Evolutionary conservation across 2,329 filamentous ascomycete genomes (phyloP), one percentile per base, ranked within the genome.

Genomic region (Phaeoacremonium minimum): DNA sequence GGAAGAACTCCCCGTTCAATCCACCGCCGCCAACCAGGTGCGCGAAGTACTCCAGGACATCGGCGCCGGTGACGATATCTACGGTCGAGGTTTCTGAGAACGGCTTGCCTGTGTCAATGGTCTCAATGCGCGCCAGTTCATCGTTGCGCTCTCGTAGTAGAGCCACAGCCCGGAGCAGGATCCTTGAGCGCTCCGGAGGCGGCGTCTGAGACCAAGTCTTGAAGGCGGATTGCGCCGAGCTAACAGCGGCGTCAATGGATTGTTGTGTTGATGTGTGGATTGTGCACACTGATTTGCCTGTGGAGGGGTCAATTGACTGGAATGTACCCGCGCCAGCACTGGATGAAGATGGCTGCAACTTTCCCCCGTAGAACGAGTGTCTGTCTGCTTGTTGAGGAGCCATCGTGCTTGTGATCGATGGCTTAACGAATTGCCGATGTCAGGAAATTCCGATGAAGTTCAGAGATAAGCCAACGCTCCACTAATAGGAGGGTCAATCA

Each of bases 31-130:
- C 86, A 30, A 91, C 77, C 36, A 89, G 67, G 52, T 87, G 85
- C 41, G 87, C 87, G 59, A 86, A 94, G 67, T 89, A 94, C 58
- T 93, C 87, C 42, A 94, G 72, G 18, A 90, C 86, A 58, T 94
- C 88, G 16, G 85, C 85, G 32, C 88, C 87, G 0, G 87, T 93
- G 29, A 83, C 75, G 15, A 95, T 72, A 55, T 95, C 89, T 18
- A 95, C 87, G 0, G 83, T 80, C 36, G 83, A 86, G 4, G 89
- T 95, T 63, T 95, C 88, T 4, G 83, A 84, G 61, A 76, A 91
- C 7, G 88, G 79, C 60, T 94, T 94, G 55, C 89, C 88, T 0
- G 88, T 94, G 59, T 95, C 88, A 52, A 83, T 71, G 3, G 87
- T 94, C 65, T 95, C 88, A 38, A 87, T 69, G 38, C 73, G 73